These are phyloP conservation scores for Salix exigua DNA, from an alignment of 345 rosid genomes.

Conservation along the genomic window DNA sequence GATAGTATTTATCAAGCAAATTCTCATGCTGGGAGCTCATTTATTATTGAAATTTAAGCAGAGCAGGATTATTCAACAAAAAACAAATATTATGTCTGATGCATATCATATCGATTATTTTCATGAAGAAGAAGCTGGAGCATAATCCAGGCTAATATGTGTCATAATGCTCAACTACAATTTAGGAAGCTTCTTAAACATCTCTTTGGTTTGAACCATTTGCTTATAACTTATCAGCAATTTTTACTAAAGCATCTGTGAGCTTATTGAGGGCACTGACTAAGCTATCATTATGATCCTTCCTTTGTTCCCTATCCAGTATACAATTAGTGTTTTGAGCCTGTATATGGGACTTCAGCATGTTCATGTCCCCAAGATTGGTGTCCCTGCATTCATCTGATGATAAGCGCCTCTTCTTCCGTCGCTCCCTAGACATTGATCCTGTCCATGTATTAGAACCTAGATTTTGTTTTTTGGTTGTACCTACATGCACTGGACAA, in stretches of 20 bases:
- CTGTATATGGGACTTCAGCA: constrained; percentile 19
- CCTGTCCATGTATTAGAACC: constrained; percentile 7
- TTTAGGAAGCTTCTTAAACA: background rate
- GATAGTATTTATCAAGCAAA: background rate
- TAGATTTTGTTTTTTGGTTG: constrained; percentile 6
- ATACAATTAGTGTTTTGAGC: constrained; percentile 23
- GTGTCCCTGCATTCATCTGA: constrained; percentile 10
- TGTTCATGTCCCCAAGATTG: constrained; percentile 8
- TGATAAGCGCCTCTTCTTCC: constrained; percentile 21
- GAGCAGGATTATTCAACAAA: background rate
- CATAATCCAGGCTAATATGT: background rate
- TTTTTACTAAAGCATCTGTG: constrained; percentile 23
- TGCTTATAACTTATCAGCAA: constrained; percentile 28
- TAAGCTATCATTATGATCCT: constrained; percentile 18
- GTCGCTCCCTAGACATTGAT: constrained; percentile 11
- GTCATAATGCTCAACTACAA: background rate
- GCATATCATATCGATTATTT: background rate
- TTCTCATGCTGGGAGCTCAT: background rate
- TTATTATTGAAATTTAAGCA: background rate
- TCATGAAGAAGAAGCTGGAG: constrained; percentile 3
- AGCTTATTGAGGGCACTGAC: constrained; percentile 20
- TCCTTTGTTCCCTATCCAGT: constrained; percentile 25
- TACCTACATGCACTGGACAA: constrained; percentile 11
- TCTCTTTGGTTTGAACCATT: background rate
- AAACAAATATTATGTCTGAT: background rate